Base-by-base conservation (phyloP, 192 early-diverging fungal genomes). In the Coemansia sp. region DNA sequence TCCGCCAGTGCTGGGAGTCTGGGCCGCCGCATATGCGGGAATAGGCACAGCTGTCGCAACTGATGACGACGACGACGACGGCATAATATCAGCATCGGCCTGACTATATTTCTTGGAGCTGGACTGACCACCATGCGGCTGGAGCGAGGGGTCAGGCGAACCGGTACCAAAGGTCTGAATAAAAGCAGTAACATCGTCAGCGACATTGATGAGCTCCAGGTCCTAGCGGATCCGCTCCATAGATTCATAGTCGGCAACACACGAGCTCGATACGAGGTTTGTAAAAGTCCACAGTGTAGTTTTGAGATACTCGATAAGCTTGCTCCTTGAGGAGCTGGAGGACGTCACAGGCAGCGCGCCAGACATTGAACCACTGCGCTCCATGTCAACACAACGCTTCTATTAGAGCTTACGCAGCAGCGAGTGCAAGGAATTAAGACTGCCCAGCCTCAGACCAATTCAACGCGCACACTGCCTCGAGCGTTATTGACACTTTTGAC, bases 201-300 rank as follows among this genome's bases (percentile, higher is more conserved):
- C 76, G 14, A 89, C 85, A 57, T 87, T 82, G 44, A 89, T 87
- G 14, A 84, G 64, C 59, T 92, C 92, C 51, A 94, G 68, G 46
- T 84, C 84, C 45, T 86, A 78, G 59, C 90, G 82, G 41, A 94
- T 88, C 19, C 87, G 75, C 64, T 94, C 92, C 74, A 88, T 90
- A 6, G 91, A 88, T 84, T 92, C 90, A 66, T 91, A 89, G 51
- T 94, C 92, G 23, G 86, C 76, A 9, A 89, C 89, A 27, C 86
- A 89, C n/a, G 80, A 68, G 44, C 80, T 84, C n/a, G 90, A 90
- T 7, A 92, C 84, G 27, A 94, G 82, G 65, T 94, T 94, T 2
- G 89, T 87, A 67, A 89, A 93, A 11, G 83, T 81, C 85, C 89
- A 90, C 53, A 94, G 78, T n/a, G 70, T 70, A 2, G 82, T 87